A percentile compares a stretch with the other conserved stretches of the same genome.
phyloP scores from a whole-genome alignment of 257 asterid genomes.

The Forsythia viridissima region DNA sequence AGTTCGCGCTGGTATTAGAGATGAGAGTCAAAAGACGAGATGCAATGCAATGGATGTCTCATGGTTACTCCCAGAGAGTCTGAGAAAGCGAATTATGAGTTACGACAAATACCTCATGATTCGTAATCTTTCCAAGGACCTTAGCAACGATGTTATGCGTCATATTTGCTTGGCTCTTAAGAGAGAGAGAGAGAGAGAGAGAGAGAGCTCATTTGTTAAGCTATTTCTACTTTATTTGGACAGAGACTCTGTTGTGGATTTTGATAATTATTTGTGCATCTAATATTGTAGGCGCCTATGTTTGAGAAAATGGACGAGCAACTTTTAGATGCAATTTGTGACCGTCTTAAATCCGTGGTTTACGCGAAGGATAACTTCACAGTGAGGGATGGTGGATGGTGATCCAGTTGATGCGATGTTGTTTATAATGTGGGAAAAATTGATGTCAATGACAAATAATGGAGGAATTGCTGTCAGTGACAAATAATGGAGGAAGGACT shows the following conservation, averaged over 20 bases:
- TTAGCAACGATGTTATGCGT: constrained; percentile 90
- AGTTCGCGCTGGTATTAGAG: constrained; percentile 31
- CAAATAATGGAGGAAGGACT: constrained; percentile 22
- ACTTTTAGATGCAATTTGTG: constrained; percentile 22
- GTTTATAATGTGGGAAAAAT: constrained; percentile 21
- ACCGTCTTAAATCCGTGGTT: constrained; percentile 20
- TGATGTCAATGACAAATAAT: no score
- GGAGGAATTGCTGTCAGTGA: constrained; percentile 21
- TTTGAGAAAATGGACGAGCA: constrained; percentile 30
- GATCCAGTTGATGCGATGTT: constrained; percentile 27
- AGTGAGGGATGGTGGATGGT: constrained; percentile 14
- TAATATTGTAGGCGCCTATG: constrained; percentile 30
- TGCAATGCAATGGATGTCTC: constrained; percentile 98
- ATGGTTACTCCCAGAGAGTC: constrained; percentile 78
- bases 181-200: no score
- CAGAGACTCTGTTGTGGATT: background rate
- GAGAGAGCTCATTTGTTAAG: no score
- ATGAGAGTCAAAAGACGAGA: constrained; percentile 97
- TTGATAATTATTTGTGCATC: background rate
- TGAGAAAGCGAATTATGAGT: constrained; percentile 78
- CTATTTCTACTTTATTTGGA: background rate
- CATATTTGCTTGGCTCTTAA: constrained; percentile 88
- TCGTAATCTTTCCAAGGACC: constrained; percentile 88
- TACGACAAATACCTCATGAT: constrained; percentile 83
- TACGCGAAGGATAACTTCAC: constrained; percentile 23